phyloP scores from a whole-genome alignment of 805 yeast species.

The Huiozyma naganishii region DNA sequence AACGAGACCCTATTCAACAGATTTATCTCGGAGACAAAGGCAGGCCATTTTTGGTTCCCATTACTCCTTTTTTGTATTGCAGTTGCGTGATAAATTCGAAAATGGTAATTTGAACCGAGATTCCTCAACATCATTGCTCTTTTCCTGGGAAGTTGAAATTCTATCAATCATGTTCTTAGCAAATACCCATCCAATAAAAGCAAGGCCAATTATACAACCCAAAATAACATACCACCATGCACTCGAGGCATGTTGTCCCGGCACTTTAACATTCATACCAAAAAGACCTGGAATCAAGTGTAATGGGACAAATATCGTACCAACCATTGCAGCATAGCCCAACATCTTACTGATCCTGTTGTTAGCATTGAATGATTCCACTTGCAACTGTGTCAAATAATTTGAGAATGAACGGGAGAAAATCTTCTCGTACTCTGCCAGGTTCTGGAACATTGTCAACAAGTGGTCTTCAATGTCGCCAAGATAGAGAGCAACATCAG shows the following conservation, averaged over 20 bases:
- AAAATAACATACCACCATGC: slow-evolving; percentile 64
- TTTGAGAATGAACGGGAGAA: slow-evolving; percentile 84
- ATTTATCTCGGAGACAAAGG: too few relatives aligned
- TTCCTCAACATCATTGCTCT: too few relatives aligned
- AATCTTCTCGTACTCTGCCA: slow-evolving; percentile 83
- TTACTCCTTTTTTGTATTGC: slow-evolving; percentile 6
- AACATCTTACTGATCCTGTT: slow-evolving; percentile 76
- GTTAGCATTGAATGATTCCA: slow-evolving; percentile 77
- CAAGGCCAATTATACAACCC: slow-evolving; percentile 37
- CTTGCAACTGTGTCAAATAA: slow-evolving; percentile 86
- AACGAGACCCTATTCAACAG: too few relatives aligned
- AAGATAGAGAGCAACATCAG: slow-evolving; percentile 80
- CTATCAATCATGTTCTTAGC: slow-evolving; percentile 34
- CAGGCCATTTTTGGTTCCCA: too few relatives aligned
- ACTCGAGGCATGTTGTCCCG: slow-evolving; percentile 45
- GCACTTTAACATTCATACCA: slow-evolving; percentile 89
- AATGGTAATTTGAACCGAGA: too few relatives aligned
- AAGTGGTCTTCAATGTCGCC: slow-evolving; percentile 97
- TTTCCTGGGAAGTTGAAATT: slow-evolving; percentile 10
- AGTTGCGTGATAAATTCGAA: slow-evolving; percentile 5
- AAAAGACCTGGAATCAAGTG: slow-evolving; percentile 83
- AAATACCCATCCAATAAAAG: slow-evolving; percentile 28
- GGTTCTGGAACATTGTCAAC: slow-evolving; percentile 87
- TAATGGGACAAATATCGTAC: slow-evolving; percentile 86
- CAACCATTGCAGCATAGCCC: slow-evolving; percentile 79